These are phyloP conservation scores for Podospora pseudopauciseta DNA, from an alignment of 495 filamentous ascomycete species.

Conservation along the genomic window DNA sequence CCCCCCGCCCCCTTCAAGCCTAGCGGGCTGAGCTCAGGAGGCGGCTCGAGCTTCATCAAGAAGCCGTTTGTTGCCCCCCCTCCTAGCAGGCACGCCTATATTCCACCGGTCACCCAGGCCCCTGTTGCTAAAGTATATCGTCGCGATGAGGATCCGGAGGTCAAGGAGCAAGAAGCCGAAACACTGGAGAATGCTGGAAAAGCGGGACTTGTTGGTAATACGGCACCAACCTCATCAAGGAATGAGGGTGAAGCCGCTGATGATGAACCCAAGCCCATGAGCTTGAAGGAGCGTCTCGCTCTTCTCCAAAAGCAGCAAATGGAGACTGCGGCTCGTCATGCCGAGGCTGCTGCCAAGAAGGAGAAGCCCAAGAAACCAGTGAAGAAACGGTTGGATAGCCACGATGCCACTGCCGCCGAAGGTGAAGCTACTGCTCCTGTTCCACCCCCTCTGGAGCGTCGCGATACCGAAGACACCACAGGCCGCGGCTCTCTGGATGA, in stretches of 20 bases:
- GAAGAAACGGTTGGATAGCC: constrained; percentile 72
- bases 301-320: constrained; percentile 89
- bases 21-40: constrained; percentile 50
- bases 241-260: constrained; percentile 49
- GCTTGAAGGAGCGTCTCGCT: constrained; percentile 90
- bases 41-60: constrained; percentile 74
- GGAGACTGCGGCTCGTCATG: constrained; percentile 77
- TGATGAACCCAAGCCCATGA: constrained; percentile 83
- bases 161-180: constrained; percentile 61
- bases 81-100: constrained; percentile 87
- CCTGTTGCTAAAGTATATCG: constrained; percentile 72
- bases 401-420: constrained; percentile 35
- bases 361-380: constrained; percentile 80
- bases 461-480: constrained; percentile 49
- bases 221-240: constrained; percentile 22
- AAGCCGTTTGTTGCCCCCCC: constrained; percentile 98
- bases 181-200: constrained; percentile 54
- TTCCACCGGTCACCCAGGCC: constrained; percentile 63
- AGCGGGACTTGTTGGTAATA: constrained; percentile 52
- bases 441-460: constrained; percentile 40
- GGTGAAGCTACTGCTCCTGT: constrained; percentile 37
- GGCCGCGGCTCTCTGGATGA: constrained; percentile 60
- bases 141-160: constrained; percentile 84
- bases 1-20: constrained; percentile 88
- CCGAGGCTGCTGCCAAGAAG: constrained; percentile 75